Evolutionary conservation across 768 basidiomycete genomes (phyloP).

Genomic region (Suillus decipiens): DNA sequence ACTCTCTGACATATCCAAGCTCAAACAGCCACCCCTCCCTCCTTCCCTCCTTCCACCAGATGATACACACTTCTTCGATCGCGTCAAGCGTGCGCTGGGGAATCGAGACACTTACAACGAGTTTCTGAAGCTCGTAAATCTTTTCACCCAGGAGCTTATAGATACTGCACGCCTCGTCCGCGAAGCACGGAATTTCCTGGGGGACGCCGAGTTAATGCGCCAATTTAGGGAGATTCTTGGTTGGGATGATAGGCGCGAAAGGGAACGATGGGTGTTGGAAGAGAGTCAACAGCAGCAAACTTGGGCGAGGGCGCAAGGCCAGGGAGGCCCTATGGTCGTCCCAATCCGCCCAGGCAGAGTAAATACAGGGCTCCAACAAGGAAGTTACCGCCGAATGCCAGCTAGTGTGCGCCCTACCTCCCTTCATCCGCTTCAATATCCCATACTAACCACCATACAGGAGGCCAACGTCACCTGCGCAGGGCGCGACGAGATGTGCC

Average conservation of each 20-base stretch:
- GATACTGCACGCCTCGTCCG: constrained; percentile 82
- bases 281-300: constrained; percentile 45
- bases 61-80: constrained; percentile 88
- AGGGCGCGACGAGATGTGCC: constrained; percentile 96
- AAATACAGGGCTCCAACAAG: constrained; percentile 73
- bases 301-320: constrained; percentile 53
- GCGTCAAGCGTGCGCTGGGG: constrained; percentile 73
- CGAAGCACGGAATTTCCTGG: constrained; percentile 75
- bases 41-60: constrained; percentile 35
- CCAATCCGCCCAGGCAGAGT: constrained; percentile 53
- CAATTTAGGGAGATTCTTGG: constrained; percentile 87
- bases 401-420: constrained; percentile 56
- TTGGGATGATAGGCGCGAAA: constrained; percentile 77
- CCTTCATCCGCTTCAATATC: constrained; percentile 5
- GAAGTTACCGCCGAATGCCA: constrained; percentile 89
- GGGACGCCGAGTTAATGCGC: constrained; percentile 75
- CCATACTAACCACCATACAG: constrained; percentile 39
- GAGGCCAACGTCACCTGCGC: constrained; percentile 88
- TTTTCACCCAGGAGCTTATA: constrained; percentile 93
- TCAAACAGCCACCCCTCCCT: constrained; percentile 24
- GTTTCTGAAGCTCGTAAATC: constrained; percentile 92
- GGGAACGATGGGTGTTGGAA: constrained; percentile 52
- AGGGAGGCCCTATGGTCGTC: constrained; percentile 36
- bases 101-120: constrained; percentile 85
- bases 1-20: constrained; percentile 13